Conservation (phyloP, 2,329 filamentous ascomycete genomes). For the Ceratocystis papillata region DNA sequence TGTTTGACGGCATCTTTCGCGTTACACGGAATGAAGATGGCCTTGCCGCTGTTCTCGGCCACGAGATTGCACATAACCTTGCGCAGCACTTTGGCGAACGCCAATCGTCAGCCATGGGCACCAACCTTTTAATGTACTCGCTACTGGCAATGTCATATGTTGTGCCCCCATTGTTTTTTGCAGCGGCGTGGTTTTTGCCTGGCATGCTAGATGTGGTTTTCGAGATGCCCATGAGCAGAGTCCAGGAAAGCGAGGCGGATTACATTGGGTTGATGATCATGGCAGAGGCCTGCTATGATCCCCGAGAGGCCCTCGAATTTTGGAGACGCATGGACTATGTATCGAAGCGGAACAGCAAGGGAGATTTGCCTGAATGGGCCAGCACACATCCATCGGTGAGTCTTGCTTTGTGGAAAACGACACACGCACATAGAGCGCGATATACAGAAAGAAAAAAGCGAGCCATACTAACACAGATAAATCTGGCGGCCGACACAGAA, state of each 20-base stretch:
- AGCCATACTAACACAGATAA: neutral
- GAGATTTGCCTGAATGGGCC: conserved; percentile 56
- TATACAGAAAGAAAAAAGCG: neutral
- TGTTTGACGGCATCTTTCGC: conserved; percentile 61
- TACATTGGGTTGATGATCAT: conserved; percentile 76
- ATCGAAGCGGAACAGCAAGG: conserved; percentile 33
- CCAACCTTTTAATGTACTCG: conserved; percentile 42
- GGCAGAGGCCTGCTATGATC: conserved; percentile 68
- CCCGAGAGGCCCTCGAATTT: conserved; percentile 53
- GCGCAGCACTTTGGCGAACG: conserved; percentile 58
- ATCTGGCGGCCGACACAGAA: conserved; percentile 35
- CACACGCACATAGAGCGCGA: too few relatives aligned
- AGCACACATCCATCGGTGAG: conserved; percentile 64
- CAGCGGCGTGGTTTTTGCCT: conserved; percentile 37
- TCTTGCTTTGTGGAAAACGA: conserved; percentile 21
- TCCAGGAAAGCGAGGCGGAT: conserved; percentile 67
- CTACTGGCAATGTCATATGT: conserved; percentile 40
- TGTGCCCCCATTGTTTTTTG: conserved; percentile 35
- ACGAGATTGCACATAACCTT: conserved; percentile 70
- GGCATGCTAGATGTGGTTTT: conserved; percentile 53
- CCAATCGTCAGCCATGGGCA: conserved; percentile 43
- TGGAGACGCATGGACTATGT: conserved; percentile 55
- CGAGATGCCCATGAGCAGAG: conserved; percentile 54
- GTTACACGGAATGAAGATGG: conserved; percentile 56
- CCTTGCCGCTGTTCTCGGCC: conserved; percentile 63